Evolutionary conservation across 441 rosid species (phyloP), one percentile per base, ranked within the genome.

Genomic region (Aquilaria agallochum): DNA sequence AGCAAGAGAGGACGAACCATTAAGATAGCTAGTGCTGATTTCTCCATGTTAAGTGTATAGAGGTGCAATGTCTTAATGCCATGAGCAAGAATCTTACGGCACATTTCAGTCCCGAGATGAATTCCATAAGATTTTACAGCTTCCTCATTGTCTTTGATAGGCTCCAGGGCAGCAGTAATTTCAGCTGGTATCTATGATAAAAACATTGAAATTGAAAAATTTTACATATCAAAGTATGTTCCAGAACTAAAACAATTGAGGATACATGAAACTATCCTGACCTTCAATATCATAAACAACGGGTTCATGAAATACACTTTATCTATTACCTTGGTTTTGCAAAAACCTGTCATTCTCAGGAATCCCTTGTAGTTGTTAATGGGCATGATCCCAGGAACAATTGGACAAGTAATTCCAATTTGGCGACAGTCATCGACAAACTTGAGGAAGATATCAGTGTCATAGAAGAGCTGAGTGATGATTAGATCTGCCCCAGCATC

Each of bases 311-410:
- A 48, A 47, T 7, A 20, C 30, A 32, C 45, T 52, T n/a, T 40
- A 59, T 31, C 31, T 2, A 54, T 50, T 74, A 95, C 99, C 96
- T 83, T 92, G 40, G 99, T 92, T 71, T 95, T 95, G 82, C 99
- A 92, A 70, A 95, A 95, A 53, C 98, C 99, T 67, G 98, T 80
- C 99, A 95, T 95, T 31, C 99, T 91, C 59, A 86, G 34, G 83
- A 95, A 92, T 50, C 99, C 98, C 78, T 86, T 95, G 77, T 95
- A 92, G 79, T 92, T 92, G 65, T 87, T 80, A 67, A 95, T 95
- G 56, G 97, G 97, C 98, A 95, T 95, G 68, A 95, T 95, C 59
- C 98, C 99, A 56, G 99, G 99, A 64, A 95, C 99, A 62, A 92
- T 83, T 50, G 98, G 99, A 63, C 97, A 92, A 3, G 65, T 77